Evolutionary conservation across 257 asterid genomes (phyloP).

Genomic region (Osmanthus fragrans): DNA sequence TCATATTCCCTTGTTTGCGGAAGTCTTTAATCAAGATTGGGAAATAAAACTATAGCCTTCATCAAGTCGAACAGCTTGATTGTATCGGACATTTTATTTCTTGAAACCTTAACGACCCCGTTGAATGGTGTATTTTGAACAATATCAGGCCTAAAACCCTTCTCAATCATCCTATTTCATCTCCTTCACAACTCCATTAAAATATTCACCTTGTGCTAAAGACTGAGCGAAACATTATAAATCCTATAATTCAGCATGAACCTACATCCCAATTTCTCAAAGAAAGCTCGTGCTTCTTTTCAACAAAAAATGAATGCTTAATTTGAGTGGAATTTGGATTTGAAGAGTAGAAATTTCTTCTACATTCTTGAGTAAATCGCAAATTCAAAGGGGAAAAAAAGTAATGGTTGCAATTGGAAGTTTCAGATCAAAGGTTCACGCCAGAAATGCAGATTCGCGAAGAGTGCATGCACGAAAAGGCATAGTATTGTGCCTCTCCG

Average conservation of each 20-base stretch:
- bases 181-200: too few species aligned
- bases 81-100: slow-evolving; percentile 47
- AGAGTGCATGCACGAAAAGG: too few species aligned
- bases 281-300: too few species aligned
- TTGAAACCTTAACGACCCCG: not conserved
- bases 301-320: not conserved
- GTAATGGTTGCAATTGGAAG: slow-evolving; percentile 40
- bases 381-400: too few species aligned
- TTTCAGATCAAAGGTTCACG: not conserved
- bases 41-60: slow-evolving; percentile 70
- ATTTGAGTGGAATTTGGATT: not conserved
- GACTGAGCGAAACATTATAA: too few species aligned
- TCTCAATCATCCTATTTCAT: too few species aligned
- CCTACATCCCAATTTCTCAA: too few species aligned
- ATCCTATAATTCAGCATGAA: too few species aligned
- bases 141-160: too few species aligned
- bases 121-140: too few species aligned
- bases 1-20: slow-evolving; percentile 60
- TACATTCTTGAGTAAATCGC: not conserved
- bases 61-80: slow-evolving; percentile 69
- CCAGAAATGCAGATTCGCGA: slow-evolving; percentile 7
- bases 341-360: not conserved
- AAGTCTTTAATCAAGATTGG: slow-evolving; percentile 62
- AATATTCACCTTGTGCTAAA: too few species aligned
- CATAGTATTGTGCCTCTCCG: too few species aligned